Percentiles rank a stretch among this genome's conserved stretches.
Conservation (phyloP, 2,329 filamentous ascomycete species). For the Fonsecaea erecta region DNA sequence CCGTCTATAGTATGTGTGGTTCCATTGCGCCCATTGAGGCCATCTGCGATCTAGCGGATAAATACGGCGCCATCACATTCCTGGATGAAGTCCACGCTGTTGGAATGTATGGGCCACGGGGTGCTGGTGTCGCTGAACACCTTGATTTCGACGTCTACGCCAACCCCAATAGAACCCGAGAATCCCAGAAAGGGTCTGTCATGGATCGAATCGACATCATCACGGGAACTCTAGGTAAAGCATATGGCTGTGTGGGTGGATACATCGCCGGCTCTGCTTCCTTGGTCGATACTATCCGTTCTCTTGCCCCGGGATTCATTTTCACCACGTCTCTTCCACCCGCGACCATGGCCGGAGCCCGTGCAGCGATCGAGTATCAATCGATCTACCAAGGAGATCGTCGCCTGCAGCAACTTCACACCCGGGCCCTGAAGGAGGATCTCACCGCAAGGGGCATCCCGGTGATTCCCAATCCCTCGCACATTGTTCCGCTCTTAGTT, state of each 20-base stretch:
- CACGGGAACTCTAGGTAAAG: slow-evolving; percentile 94
- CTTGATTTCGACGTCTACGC: slow-evolving; percentile 89
- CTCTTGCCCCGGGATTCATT: slow-evolving; percentile 95
- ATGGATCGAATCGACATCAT: slow-evolving; percentile 98
- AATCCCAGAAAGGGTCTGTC: slow-evolving; percentile 69
- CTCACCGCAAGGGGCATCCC: slow-evolving; percentile 82
- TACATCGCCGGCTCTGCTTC: slow-evolving; percentile 91
- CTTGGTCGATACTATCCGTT: slow-evolving; percentile 90
- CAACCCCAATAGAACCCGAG: slow-evolving; percentile 64
- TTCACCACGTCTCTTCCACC: slow-evolving; percentile 97
- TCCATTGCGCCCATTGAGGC: slow-evolving; percentile 94
- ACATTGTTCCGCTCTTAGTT: slow-evolving; percentile 92
- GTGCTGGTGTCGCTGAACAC: slow-evolving; percentile 95
- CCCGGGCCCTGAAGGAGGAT: slow-evolving; percentile 87
- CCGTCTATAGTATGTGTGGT: slow-evolving; percentile 99
- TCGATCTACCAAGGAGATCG: slow-evolving; percentile 83
- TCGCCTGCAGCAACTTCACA: slow-evolving; percentile 92
- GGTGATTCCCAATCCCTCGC: slow-evolving; percentile 95
- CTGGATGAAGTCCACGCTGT: slow-evolving; percentile 98
- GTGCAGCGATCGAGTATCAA: slow-evolving; percentile 92
- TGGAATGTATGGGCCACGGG: slow-evolving; percentile 96
- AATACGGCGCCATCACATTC: slow-evolving; percentile 97
- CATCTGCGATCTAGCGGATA: slow-evolving; percentile 94
- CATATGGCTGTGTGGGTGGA: slow-evolving; percentile 95
- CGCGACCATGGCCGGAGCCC: slow-evolving; percentile 93